Evolutionary conservation across 108 stramenopile genomes (phyloP).

Genomic region (Aurantiochytrium sp.): DNA sequence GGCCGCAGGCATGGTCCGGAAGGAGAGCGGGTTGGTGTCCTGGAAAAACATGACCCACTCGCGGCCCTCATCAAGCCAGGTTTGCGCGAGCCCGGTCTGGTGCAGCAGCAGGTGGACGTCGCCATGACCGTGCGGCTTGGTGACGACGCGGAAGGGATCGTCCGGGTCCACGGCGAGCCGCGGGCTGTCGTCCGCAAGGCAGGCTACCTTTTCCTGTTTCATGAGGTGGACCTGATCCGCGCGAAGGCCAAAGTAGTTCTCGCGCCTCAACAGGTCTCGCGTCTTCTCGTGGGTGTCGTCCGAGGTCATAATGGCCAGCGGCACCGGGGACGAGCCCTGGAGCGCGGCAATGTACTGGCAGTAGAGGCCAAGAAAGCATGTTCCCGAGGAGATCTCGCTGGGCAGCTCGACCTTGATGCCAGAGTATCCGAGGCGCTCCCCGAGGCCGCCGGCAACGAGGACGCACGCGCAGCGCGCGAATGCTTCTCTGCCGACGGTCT

Average conservation of each 20-base stretch:
- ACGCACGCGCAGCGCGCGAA: constrained; percentile 40
- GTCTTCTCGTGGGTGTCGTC: constrained; percentile 93
- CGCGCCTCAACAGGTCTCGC: constrained; percentile 69
- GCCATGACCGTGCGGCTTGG: constrained; percentile 98
- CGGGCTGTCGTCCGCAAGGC: constrained; percentile 75
- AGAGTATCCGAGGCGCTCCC: constrained; percentile 88
- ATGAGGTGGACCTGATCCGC: constrained; percentile 82
- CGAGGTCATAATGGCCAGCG: constrained; percentile 95
- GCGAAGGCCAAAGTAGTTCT: constrained; percentile 83
- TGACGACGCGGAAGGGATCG: constrained; percentile 67
- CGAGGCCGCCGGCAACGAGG: constrained; percentile 83
- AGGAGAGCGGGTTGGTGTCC: constrained; percentile 95
- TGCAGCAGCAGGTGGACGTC: constrained; percentile 92
- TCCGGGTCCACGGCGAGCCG: constrained; percentile 71
- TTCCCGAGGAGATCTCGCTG: constrained; percentile 78
- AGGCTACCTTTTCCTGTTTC: constrained; percentile 93
- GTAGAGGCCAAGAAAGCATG: constrained; percentile 81
- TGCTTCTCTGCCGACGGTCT: not conserved
- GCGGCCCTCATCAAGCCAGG: constrained; percentile 76
- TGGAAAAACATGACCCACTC: constrained; percentile 93
- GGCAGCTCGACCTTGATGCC: constrained; percentile 92
- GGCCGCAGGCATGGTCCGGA: constrained; percentile 82
- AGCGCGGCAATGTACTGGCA: constrained; percentile 80
- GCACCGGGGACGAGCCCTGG: constrained; percentile 73
- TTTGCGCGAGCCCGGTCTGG: constrained; percentile 72